phyloP scores from a whole-genome alignment of 805 yeast genomes.

The Kodamaea kakaduensis region DNA sequence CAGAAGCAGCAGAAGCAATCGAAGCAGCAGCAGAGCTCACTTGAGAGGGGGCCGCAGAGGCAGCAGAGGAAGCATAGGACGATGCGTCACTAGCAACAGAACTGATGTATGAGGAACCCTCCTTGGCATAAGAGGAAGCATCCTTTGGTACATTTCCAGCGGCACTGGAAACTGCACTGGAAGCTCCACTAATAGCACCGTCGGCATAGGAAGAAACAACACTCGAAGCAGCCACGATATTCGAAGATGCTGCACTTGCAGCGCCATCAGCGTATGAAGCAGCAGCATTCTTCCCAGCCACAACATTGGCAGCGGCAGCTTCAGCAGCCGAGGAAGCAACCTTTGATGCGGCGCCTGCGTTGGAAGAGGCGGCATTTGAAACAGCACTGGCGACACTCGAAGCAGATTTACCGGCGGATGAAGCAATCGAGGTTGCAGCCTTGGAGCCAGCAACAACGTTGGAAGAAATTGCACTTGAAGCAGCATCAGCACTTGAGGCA shows the following conservation, averaged over 20 bases:
- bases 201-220: background rate
- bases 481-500: constrained; percentile 6
- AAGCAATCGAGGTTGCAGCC: constrained; percentile 6
- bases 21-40: too few species aligned
- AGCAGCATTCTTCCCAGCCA: constrained; percentile 5
- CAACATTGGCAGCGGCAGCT: constrained; percentile 3
- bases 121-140: too few species aligned
- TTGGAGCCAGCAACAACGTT: constrained; percentile 9
- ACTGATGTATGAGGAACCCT: too few species aligned
- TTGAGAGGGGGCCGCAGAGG: too few species aligned
- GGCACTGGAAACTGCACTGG: too few species aligned
- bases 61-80: too few species aligned
- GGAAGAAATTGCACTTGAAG: background rate
- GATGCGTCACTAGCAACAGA: too few species aligned
- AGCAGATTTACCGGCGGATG: constrained; percentile 11
- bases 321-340: constrained; percentile 9
- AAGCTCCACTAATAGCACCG: background rate
- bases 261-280: constrained; percentile 10
- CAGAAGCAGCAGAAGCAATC: background rate
- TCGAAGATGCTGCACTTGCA: constrained; percentile 3
- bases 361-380: constrained; percentile 9
- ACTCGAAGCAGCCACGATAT: background rate
- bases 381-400: constrained; percentile 5
- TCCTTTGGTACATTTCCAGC: too few species aligned
- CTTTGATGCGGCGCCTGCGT: constrained; percentile 9